Percentiles rank a stretch among this genome's conserved stretches.
phyloP scores from a whole-genome alignment of 495 filamentous ascomycete species.

The Talaromyces ruber region DNA sequence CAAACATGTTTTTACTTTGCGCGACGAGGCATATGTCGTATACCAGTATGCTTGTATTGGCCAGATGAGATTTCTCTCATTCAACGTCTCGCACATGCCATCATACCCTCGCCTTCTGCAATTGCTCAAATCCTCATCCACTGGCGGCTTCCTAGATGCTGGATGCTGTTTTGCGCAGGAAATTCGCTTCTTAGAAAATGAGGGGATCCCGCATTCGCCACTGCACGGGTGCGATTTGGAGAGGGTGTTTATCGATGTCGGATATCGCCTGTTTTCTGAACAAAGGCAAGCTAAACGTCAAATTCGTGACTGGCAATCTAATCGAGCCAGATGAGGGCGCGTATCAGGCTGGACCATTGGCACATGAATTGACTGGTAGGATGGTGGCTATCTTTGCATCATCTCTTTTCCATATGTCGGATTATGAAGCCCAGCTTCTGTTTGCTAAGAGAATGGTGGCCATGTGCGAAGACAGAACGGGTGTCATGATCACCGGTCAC shows the following conservation, averaged over 20 bases:
- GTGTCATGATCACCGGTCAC: conserved; percentile 31
- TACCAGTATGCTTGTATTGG: conserved; percentile 39
- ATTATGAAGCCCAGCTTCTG: conserved; percentile 25
- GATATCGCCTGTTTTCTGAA: conserved; percentile 44
- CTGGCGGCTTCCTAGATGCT: conserved; percentile 26
- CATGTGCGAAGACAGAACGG: conserved; percentile 21
- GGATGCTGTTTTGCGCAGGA: conserved; percentile 42
- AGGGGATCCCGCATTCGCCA: conserved; percentile 31
- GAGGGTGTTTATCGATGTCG: conserved; percentile 40
- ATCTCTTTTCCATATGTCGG: conserved; percentile 38
- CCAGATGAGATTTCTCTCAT: conserved; percentile 37
- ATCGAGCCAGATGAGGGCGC: conserved; percentile 3
- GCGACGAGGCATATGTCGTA: conserved; percentile 35
- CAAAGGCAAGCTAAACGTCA: conserved; percentile 16
- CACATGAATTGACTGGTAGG: conserved; percentile 16
- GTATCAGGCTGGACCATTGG: conserved; percentile 7
- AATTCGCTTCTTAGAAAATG: conserved; percentile 32
- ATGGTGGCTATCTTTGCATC: conserved; percentile 32
- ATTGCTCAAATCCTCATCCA: conserved; percentile 19
- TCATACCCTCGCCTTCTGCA: conserved; percentile 21
- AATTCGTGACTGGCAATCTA: conserved; percentile 25
- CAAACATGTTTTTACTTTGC: conserved; percentile 27
- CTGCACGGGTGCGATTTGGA: conserved; percentile 42
- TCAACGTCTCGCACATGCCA: conserved; percentile 21
- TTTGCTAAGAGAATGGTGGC: conserved; percentile 23